phyloP scores from a whole-genome alignment of 441 rosid species.

The Aquilaria agallochum region DNA sequence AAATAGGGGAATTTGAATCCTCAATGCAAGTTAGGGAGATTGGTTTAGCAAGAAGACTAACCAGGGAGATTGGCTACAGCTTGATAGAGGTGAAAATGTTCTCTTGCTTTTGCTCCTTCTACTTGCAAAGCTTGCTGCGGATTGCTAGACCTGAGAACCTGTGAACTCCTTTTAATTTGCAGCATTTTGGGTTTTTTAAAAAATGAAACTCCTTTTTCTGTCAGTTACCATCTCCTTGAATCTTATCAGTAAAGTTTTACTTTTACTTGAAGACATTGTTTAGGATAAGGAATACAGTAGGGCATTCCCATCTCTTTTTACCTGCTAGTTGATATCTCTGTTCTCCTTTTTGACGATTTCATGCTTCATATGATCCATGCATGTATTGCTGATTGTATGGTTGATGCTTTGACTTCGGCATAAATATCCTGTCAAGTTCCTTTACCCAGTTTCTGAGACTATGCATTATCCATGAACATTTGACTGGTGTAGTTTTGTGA shows the following conservation, averaged over 20 bases:
- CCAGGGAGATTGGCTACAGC: constrained; percentile 55
- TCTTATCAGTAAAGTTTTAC: constrained; percentile 24
- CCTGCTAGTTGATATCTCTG: constrained; percentile 31
- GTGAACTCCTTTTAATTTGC: constrained; percentile 10
- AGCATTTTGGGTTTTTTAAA: constrained; percentile 6
- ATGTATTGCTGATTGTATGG: constrained; percentile 10
- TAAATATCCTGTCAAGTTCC: constrained; percentile 10
- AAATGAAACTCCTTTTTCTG: neutral
- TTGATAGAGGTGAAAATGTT: constrained; percentile 31
- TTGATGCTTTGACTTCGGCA: constrained; percentile 6
- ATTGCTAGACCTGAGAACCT: neutral
- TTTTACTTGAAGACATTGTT: constrained; percentile 47
- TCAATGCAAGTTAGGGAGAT: constrained; percentile 46
- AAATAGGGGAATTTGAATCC: constrained; percentile 55
- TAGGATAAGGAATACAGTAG: constrained; percentile 21
- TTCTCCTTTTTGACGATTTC: constrained; percentile 16
- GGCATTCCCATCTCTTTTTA: constrained; percentile 25
- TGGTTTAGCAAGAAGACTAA: constrained; percentile 42
- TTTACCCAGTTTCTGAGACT: constrained; percentile 20
- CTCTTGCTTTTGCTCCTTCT: constrained; percentile 16
- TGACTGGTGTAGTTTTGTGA: constrained; percentile 30
- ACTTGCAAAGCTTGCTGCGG: constrained; percentile 7
- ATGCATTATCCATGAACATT: constrained; percentile 29
- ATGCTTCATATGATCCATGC: constrained; percentile 7
- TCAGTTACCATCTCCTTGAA: neutral